Conservation (phyloP, 345 rosid genomes). For the Aquilaria malaccensis region DNA sequence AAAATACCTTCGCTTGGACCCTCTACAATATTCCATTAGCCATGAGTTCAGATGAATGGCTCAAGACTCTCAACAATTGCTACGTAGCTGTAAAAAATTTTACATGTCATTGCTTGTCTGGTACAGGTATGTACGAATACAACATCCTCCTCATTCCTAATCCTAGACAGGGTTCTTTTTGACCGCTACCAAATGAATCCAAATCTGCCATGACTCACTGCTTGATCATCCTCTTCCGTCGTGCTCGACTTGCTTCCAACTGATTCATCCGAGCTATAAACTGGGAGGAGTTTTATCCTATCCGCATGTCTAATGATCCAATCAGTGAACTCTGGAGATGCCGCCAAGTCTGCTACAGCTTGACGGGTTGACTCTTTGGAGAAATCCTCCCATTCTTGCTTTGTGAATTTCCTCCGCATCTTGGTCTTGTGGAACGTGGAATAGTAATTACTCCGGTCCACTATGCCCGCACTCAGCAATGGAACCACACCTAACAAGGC, state of each 20-base stretch:
- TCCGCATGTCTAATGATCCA: constrained; percentile 76
- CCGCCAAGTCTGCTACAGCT: constrained; percentile 57
- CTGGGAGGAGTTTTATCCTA: constrained; percentile 49
- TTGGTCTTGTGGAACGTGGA: constrained; percentile 67
- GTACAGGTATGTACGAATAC: too few relatives aligned
- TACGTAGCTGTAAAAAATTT: too few relatives aligned
- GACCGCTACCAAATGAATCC: constrained; percentile 25
- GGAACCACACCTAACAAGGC: constrained; percentile 27
- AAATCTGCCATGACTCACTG: constrained; percentile 20
- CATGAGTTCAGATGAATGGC: too few relatives aligned
- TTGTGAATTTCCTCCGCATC: constrained; percentile 44
- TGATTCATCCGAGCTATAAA: constrained; percentile 46
- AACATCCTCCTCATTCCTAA: too few relatives aligned
- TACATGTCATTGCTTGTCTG: too few relatives aligned
- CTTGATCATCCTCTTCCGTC: constrained; percentile 30
- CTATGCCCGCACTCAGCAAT: constrained; percentile 14
- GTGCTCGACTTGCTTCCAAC: constrained; percentile 60
- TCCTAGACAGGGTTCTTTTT: too few relatives aligned
- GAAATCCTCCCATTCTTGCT: constrained; percentile 75
- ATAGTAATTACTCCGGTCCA: constrained; percentile 35
- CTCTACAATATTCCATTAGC: too few relatives aligned
- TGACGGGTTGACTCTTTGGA: constrained; percentile 56
- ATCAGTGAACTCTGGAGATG: constrained; percentile 64
- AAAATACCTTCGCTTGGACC: too few relatives aligned
- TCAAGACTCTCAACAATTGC: too few relatives aligned